Evolutionary conservation across 208 protist genomes (phyloP).

Genomic region (Blechomonas ayalai): DNA sequence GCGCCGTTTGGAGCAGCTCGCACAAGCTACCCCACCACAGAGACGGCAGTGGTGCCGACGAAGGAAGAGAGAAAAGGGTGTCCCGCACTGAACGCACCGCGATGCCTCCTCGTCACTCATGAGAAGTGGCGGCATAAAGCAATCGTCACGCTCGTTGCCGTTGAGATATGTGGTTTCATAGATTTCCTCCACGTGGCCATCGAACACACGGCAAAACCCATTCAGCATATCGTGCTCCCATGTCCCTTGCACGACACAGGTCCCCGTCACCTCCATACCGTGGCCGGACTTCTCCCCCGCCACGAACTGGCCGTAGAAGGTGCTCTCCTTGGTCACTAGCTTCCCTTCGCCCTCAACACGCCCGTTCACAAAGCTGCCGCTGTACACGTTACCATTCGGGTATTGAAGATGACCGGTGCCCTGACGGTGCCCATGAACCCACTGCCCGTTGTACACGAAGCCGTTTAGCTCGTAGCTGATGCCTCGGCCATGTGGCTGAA

Average conservation of each 20-base stretch:
- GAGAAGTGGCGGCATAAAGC: constrained; percentile 60
- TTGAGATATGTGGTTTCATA: constrained; percentile 69
- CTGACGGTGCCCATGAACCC: constrained; percentile 56
- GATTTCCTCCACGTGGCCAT: constrained; percentile 31
- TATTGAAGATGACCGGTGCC: constrained; percentile 61
- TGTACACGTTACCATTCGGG: constrained; percentile 41
- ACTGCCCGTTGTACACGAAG: constrained; percentile 80
- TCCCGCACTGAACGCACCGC: constrained; percentile 70
- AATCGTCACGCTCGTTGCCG: constrained; percentile 83
- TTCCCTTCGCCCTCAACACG: constrained; percentile 59
- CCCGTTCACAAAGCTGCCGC: constrained; percentile 52
- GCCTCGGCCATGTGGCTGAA: constrained; percentile 55
- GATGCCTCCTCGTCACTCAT: constrained; percentile 49
- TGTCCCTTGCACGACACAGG: constrained; percentile 33
- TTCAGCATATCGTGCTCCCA: constrained; percentile 39
- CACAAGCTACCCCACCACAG: constrained; percentile 89
- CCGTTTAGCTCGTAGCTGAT: constrained; percentile 21
- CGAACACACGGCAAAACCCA: constrained; percentile 57
- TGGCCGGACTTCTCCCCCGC: constrained; percentile 57
- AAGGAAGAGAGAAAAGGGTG: constrained; percentile 73
- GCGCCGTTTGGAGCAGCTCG: constrained; percentile 68
- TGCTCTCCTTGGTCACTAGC: constrained; percentile 31
- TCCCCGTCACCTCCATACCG: constrained; percentile 44
- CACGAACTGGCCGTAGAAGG: constrained; percentile 66
- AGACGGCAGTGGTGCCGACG: constrained; percentile 89